Evolutionary conservation across 257 asterid genomes (phyloP).

Genomic region (Echium plantagineum): DNA sequence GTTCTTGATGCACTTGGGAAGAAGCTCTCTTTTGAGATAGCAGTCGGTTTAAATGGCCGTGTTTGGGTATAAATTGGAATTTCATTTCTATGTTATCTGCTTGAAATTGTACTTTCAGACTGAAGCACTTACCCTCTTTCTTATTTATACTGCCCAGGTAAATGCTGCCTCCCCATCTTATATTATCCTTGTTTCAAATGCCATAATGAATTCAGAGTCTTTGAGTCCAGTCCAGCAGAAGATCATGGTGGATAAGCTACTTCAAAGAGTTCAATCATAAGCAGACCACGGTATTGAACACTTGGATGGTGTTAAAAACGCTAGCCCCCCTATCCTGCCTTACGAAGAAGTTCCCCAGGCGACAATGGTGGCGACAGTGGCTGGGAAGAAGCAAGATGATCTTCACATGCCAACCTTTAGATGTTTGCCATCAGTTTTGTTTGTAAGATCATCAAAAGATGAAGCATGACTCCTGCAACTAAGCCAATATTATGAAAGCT

Average conservation of each 20-base stretch:
- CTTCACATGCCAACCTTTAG: too few species aligned
- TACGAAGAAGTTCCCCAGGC: too few species aligned
- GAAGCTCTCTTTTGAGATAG: conserved; percentile 84
- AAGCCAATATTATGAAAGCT: too few species aligned
- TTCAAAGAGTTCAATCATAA: conserved; percentile 45
- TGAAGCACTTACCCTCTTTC: conserved; percentile 8
- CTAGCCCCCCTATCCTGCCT: not conserved
- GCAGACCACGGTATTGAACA: conserved; percentile 10
- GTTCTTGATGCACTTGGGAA: conserved; percentile 88
- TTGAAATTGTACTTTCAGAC: conserved; percentile 3
- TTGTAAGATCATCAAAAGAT: too few species aligned
- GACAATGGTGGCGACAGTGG: too few species aligned
- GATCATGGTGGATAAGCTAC: conserved; percentile 66
- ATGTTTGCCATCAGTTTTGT: too few species aligned
- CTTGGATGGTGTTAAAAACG: too few species aligned
- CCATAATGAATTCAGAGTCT: conserved; percentile 62
- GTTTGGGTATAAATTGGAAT: conserved; percentile 59
- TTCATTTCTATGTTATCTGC: not conserved
- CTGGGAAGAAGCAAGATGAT: too few species aligned
- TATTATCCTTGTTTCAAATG: conserved; percentile 66
- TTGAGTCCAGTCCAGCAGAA: conserved; percentile 77
- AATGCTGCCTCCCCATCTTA: conserved; percentile 59
- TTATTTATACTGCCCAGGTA: conserved; percentile 32
- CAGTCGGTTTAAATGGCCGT: conserved; percentile 89
- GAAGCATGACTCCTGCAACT: too few species aligned